These are phyloP conservation scores for Myxozyma sirexii DNA, from an alignment of 805 yeast species.

Conservation along the genomic window DNA sequence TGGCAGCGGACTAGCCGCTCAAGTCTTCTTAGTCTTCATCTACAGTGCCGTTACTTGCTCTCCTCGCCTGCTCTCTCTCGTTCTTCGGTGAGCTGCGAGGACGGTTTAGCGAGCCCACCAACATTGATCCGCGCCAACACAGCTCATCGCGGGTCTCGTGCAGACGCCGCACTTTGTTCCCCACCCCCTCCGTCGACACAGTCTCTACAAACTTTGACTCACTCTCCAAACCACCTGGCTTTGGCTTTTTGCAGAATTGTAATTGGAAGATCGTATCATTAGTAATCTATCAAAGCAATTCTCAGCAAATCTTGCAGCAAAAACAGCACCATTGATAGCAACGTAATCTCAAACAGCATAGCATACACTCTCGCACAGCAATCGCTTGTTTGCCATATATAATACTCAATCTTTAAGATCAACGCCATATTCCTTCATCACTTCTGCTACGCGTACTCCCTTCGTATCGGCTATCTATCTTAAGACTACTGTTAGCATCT, in stretches of 20 bases:
- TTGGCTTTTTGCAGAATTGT: neutral
- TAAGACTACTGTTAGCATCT: neutral
- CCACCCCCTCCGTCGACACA: slow-evolving; percentile 7
- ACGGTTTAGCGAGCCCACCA: neutral
- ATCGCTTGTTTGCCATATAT: neutral
- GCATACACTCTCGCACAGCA: neutral
- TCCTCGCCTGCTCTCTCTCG: neutral
- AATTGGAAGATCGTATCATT: too few species aligned
- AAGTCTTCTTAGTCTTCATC: too few species aligned
- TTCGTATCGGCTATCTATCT: slow-evolving; percentile 27
- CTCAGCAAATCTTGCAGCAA: neutral
- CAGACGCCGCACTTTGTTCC: slow-evolving; percentile 1
- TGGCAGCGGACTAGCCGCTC: too few species aligned
- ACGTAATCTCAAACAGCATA: neutral
- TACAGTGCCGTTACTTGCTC: too few species aligned
- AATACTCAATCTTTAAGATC: slow-evolving; percentile 12
- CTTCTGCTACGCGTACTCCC: slow-evolving; percentile 24
- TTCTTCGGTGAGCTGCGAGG: neutral
- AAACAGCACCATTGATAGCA: neutral
- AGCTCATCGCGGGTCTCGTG: neutral
- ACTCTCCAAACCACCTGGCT: too few species aligned
- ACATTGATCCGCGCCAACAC: neutral
- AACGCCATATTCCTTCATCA: slow-evolving; percentile 28
- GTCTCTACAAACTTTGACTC: too few species aligned
- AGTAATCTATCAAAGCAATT: neutral